Base-by-base conservation (phyloP, 2,329 filamentous ascomycete species). In the Tolypocladium capitatum region DNA sequence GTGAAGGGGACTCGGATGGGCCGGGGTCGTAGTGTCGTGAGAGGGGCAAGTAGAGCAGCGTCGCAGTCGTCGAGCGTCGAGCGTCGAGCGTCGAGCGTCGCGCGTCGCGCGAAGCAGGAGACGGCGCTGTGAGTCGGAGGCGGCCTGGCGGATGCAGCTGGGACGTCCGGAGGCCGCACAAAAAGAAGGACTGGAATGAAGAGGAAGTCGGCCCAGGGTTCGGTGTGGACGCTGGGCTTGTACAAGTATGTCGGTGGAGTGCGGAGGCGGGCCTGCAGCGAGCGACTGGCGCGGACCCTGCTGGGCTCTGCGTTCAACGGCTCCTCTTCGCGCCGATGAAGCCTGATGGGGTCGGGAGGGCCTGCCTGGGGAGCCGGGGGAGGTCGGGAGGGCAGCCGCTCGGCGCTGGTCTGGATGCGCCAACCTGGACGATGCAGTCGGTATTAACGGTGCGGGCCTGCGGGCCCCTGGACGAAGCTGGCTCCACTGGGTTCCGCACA, bases 101-200 rank as follows among this genome's bases (percentile, higher is more conserved):
- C n/a, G 38, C 27, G 43, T 52, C 46, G 47, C 41, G 41, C 40
- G 46, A 55, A 46, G 45, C 53, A 53, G 49, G 24, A 41, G 38
- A 41, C 38, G 38, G 38, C 24, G 24, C 38, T n/a, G 24, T 28
- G 38, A 43, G 46, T 46, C 40, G 46, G 33, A 8, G 27, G 5
- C 42, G 34, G 30, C 33, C 47, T 46, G 50, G 46, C 45, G 42
- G 33, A 41, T 41, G 44, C 49, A 52, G 50, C 51, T 50, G 51
- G 53, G 51, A 28, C 38, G 38, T 16, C 14, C 13, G 13, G 36
- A 9, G 36, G 20, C 18, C 34, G 20, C 36, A 57, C 56, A 60
- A 60, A 63, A 59, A 52, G 62, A 62, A 55, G 51, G 63, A 64
- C 58, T 59, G 58, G 57, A 60, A 59, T 56, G 54, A 53, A 53